Evolutionary conservation across 441 rosid species (phyloP), one percentile per base, ranked within the genome.

Genomic region (Erodium chrysanthum): DNA sequence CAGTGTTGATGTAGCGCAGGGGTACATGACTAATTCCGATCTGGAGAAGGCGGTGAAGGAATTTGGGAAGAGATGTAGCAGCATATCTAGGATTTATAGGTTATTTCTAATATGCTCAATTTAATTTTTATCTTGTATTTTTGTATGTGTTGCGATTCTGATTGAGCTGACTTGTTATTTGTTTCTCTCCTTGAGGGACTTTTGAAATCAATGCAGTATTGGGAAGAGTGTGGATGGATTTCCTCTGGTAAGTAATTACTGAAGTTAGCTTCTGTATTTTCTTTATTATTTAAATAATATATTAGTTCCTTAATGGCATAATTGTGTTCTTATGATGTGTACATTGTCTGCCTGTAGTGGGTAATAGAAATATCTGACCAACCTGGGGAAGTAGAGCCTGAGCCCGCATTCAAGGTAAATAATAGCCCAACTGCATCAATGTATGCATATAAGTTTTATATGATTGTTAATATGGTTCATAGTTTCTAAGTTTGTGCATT

Each of bases 401-500:
- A 94, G 79, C 98, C 97, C 78, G 96, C 98, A 56, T 94, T 94
- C 78, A 91, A 94, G 96, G 98, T 91, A 71, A 78, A 22, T 77
- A 25, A 66, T 65, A 42, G 37, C 31, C 29, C 61, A 11, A 23
- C 44, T 33, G 48, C 20, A 31, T 20, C 7, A n/a, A 64, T 18
- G 23, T 7, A 12, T 18, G 37, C 11, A 33, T 22, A 35, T 31
- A 1, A 35, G 23, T 33, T 14, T 31, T 64, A 11, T 35, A 64
- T 64, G 67, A 12, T 11, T 22, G 35, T 9, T 60, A 23, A 7
- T 20, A 52, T 52, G 22, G 6, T 17, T 10, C 64, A 21, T 60
- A 60, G 64, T 25, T 23, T 60, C 15, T 9, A 22, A 60, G 9
- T 7, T 11, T 11, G 64, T 60, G 33, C 15, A 10, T 18, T 60